Evolutionary conservation across 2,329 filamentous ascomycete species (phyloP).

Genomic region (Fusarium lyarnte): DNA sequence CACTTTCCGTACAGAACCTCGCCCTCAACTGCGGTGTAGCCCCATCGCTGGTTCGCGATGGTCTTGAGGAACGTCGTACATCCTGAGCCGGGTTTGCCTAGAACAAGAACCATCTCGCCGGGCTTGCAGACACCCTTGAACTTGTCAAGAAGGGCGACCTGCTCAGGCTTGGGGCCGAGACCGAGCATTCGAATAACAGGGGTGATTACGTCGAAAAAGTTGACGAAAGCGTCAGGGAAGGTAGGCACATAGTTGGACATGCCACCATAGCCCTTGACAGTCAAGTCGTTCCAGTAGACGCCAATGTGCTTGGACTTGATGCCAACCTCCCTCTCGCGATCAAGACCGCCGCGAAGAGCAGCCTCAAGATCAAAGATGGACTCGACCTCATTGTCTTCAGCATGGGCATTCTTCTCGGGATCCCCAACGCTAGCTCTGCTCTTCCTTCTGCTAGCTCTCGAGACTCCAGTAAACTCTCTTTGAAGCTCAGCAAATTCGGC

Average conservation of each 20-base stretch:
- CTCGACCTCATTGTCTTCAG: conserved; percentile 55
- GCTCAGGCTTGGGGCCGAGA: conserved; percentile 71
- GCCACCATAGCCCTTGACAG: conserved; percentile 79
- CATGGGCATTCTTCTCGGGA: conserved; percentile 64
- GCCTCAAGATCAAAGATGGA: conserved; percentile 77
- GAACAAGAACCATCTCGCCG: conserved; percentile 88
- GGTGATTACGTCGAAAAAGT: conserved; percentile 78
- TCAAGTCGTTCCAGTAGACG: conserved; percentile 80
- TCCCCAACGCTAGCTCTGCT: conserved; percentile 52
- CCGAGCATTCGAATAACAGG: conserved; percentile 73
- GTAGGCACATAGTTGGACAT: conserved; percentile 77
- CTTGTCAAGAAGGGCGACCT: conserved; percentile 77
- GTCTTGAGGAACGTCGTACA: conserved; percentile 76
- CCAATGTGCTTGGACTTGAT: conserved; percentile 84
- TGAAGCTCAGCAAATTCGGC: conserved; percentile 76
- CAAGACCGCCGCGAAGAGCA: conserved; percentile 75
- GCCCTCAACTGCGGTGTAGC: conserved; percentile 67
- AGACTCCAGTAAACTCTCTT: conserved; percentile 67
- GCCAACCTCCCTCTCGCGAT: conserved; percentile 77
- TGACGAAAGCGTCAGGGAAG: conserved; percentile 79
- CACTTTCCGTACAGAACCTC: conserved; percentile 83
- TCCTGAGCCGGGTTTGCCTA: conserved; percentile 79
- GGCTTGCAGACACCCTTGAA: conserved; percentile 78
- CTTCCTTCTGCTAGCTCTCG: conserved; percentile 56
- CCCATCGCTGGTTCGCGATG: conserved; percentile 71